Evolutionary conservation across 129 eudicot genomes (phyloP).

Genomic region (Lactuca saligna): DNA sequence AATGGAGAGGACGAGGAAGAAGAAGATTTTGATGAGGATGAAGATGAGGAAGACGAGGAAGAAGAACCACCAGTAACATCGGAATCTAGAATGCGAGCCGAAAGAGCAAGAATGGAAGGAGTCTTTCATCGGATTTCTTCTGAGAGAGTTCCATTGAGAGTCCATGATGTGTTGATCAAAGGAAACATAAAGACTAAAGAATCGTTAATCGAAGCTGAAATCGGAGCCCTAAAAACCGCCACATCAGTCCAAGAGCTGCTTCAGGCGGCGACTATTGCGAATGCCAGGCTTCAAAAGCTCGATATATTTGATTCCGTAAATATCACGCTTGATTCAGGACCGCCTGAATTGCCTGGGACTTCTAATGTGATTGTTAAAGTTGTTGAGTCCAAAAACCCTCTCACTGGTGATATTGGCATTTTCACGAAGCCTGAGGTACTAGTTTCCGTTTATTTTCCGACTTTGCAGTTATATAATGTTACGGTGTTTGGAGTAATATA

Average conservation of each 20-base stretch:
- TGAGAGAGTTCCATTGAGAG: conserved; percentile 67
- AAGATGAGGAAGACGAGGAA: conserved; percentile 46
- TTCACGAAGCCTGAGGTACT: conserved; percentile 38
- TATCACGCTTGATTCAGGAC: conserved; percentile 81
- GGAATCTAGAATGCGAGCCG: conserved; percentile 30
- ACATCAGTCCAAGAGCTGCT: conserved; percentile 51
- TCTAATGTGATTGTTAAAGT: conserved; percentile 72
- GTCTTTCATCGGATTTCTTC: conserved; percentile 45
- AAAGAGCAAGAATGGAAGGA: conserved; percentile 42
- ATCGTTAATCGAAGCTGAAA: conserved; percentile 57
- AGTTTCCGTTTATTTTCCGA: background rate
- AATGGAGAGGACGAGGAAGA: conserved; percentile 28
- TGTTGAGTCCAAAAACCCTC: conserved; percentile 35
- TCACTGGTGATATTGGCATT: conserved; percentile 33
- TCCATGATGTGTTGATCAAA: conserved; percentile 74
- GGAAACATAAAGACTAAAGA: conserved; percentile 82
- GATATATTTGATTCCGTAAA: conserved; percentile 42
- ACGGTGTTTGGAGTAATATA: background rate
- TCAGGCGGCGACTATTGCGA: conserved; percentile 35
- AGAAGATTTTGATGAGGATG: conserved; percentile 15
- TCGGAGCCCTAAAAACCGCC: conserved; percentile 51
- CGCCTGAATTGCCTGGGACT: conserved; percentile 83
- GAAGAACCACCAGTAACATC: conserved; percentile 19
- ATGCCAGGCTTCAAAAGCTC: conserved; percentile 38
- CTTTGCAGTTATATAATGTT: background rate